Conservation (phyloP, 495 filamentous ascomycete genomes). For the Podospora sp. region DNA sequence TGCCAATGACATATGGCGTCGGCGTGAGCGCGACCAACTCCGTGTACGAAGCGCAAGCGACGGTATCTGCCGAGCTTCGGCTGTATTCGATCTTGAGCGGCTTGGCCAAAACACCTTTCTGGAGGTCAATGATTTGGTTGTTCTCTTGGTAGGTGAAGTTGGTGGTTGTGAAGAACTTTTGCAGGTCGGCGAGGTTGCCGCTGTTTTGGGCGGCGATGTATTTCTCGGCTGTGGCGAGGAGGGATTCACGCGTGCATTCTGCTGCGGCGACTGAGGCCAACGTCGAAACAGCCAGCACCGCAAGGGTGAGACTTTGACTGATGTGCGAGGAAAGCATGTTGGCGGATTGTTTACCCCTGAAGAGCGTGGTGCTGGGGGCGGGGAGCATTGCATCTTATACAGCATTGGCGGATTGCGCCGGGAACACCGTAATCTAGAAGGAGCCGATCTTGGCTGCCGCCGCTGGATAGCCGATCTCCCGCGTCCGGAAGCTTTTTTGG, state of each 20-base stretch:
- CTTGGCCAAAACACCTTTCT: slow-evolving; percentile 37
- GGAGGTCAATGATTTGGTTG: slow-evolving; percentile 42
- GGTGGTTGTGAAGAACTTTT: slow-evolving; percentile 24
- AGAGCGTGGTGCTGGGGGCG: no score
- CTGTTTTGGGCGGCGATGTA: slow-evolving; percentile 41
- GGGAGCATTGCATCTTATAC: no score
- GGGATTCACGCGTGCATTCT: slow-evolving; percentile 43
- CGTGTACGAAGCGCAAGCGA: slow-evolving; percentile 49
- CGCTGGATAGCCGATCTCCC: no score
- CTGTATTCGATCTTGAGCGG: slow-evolving; percentile 43
- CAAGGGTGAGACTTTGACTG: background rate
- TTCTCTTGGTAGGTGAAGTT: slow-evolving; percentile 50
- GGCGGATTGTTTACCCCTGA: background rate
- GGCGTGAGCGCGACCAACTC: slow-evolving; percentile 38
- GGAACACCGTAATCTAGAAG: no score
- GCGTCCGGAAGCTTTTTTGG: no score
- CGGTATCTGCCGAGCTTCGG: slow-evolving; percentile 44
- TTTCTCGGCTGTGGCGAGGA: slow-evolving; percentile 40
- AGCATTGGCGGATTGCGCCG: no score
- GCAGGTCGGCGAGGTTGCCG: slow-evolving; percentile 34
- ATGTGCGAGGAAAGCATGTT: background rate
- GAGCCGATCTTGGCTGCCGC: no score
- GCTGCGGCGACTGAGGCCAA: slow-evolving; percentile 15
- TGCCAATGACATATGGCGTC: slow-evolving; percentile 47
- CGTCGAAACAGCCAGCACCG: background rate